Evolutionary conservation across 2,329 filamentous ascomycete species (phyloP), one percentile per base, ranked within the genome.

Genomic region (Fusarium compactum): DNA sequence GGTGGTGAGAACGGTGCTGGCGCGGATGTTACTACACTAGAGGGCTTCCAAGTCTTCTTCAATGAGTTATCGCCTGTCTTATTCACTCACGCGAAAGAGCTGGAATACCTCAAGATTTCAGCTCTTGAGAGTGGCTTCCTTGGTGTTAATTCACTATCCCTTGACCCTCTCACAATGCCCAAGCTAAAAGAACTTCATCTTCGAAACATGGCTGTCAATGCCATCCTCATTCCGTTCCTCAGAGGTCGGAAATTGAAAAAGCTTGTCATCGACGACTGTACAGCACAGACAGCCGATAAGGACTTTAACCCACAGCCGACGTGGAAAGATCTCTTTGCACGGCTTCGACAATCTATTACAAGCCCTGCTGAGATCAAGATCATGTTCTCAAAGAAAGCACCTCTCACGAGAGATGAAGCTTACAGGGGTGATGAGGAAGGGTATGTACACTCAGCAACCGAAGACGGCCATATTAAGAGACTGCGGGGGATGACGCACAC

Each of bases 21-120:
- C 8, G 43, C 40, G n/a, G 24, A 46, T 2, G 47, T 22, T 5
- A 55, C 50, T 4, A 62, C 44, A 6, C 15, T 69, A 14, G 25
- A 32, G 1, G 65, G 66, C 2, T 69, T 57, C 8, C 27, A 54
- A 16, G 22, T 10, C 6, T 69, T 69, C 20, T 69, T 69, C 24
- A 27, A 44, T 1, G 43, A 65, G 3, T 1, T 69, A 4, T 24
- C 51, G 3, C 3, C 4, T 0, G 14, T 8, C 3, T 2, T 66
- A 11, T 22, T 69, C 0, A 12, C 2, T 1, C 52, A 57, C 8
- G 15, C 47, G 0, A 46, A 12, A 2, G 20, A 9, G 2, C 7
- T 69, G 2, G 20, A 65, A 5, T n/a, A 10, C 1, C 29, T 69
- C 4, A 44, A 58, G 15, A 32, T 69, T 11, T 9, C 34, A 1